A percentile compares a stretch with the other conserved stretches of the same genome.
These are phyloP conservation scores for Amaranthus palmeri DNA, from an alignment of 148 eudicot species.

Conservation along the genomic window DNA sequence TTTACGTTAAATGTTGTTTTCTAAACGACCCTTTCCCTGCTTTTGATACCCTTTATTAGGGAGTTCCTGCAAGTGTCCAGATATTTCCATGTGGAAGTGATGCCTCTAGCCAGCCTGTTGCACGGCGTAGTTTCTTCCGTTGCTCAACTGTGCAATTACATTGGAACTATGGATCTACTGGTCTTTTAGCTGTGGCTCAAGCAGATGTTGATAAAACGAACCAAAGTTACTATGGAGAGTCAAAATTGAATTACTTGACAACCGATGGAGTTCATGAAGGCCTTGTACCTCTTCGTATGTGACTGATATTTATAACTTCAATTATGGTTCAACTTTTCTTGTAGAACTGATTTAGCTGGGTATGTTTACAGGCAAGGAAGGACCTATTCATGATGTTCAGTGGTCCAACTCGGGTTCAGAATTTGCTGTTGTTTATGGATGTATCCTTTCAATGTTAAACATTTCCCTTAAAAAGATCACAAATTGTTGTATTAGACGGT, in stretches of 20 bases:
- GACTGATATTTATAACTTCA: conserved; percentile 6
- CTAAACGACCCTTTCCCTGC: background rate
- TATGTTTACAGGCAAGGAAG: conserved; percentile 72
- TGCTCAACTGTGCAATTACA: conserved; percentile 77
- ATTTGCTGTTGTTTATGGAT: conserved; percentile 96
- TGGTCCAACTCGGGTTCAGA: conserved; percentile 90
- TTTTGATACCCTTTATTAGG: conserved; percentile 41
- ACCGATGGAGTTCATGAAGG: conserved; percentile 87
- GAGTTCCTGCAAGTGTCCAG: conserved; percentile 92
- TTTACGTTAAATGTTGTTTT: too few species aligned
- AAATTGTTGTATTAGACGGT: background rate
- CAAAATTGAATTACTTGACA: conserved; percentile 87
- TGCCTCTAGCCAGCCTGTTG: conserved; percentile 62
- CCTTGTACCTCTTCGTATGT: conserved; percentile 85
- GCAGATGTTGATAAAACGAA: conserved; percentile 98
- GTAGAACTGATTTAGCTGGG: conserved; percentile 17
- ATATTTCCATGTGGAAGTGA: conserved; percentile 69
- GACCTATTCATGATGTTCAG: conserved; percentile 97
- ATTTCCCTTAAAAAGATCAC: background rate
- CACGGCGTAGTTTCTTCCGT: conserved; percentile 90
- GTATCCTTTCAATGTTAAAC: conserved; percentile 59
- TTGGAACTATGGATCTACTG: conserved; percentile 90
- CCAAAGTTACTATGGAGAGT: conserved; percentile 98
- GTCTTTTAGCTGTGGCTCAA: conserved; percentile 83
- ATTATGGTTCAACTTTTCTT: conserved; percentile 2